These are phyloP conservation scores for Fusarium udum DNA, from an alignment of 2,329 filamentous ascomycete genomes.

Conservation along the genomic window DNA sequence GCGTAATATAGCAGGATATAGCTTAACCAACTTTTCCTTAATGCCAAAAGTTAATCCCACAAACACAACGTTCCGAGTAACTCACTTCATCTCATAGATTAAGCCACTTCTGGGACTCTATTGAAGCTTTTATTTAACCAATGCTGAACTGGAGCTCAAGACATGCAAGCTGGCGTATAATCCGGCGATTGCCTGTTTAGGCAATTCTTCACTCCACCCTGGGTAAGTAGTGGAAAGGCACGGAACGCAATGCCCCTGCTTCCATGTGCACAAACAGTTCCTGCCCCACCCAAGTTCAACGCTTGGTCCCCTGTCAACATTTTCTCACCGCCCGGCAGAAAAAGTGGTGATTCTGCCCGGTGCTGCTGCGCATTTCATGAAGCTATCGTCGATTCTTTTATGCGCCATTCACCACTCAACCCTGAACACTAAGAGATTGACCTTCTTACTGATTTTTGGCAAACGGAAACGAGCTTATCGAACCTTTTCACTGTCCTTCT, in stretches of 20 bases:
- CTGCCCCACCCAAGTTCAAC: neutral
- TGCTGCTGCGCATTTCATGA: constrained; percentile 12
- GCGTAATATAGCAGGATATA: neutral
- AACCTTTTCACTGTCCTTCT: too few species aligned
- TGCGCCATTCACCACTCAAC: constrained; percentile 12
- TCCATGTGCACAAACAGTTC: constrained; percentile 1
- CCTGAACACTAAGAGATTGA: neutral
- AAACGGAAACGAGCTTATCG: neutral
- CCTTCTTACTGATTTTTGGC: neutral
- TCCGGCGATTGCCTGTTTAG: constrained; percentile 34
- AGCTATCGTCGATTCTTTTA: constrained; percentile 29
- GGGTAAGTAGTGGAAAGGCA: constrained; percentile 8
- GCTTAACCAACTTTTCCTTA: neutral
- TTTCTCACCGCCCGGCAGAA: constrained; percentile 48
- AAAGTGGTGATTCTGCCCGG: constrained; percentile 30
- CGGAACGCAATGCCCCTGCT: neutral
- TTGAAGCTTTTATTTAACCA: neutral
- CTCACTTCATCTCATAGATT: too few species aligned
- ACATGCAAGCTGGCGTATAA: neutral
- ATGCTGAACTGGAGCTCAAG: neutral
- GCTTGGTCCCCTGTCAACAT: neutral
- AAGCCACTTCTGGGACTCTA: neutral
- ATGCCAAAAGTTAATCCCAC: neutral
- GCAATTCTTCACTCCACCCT: constrained; percentile 24
- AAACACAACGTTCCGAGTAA: neutral